A percentile compares a stretch with the other conserved stretches of the same genome.
Evolutionary conservation across 2,329 filamentous ascomycete genomes (phyloP).

Genomic region (Neoarthrinium moseri): DNA sequence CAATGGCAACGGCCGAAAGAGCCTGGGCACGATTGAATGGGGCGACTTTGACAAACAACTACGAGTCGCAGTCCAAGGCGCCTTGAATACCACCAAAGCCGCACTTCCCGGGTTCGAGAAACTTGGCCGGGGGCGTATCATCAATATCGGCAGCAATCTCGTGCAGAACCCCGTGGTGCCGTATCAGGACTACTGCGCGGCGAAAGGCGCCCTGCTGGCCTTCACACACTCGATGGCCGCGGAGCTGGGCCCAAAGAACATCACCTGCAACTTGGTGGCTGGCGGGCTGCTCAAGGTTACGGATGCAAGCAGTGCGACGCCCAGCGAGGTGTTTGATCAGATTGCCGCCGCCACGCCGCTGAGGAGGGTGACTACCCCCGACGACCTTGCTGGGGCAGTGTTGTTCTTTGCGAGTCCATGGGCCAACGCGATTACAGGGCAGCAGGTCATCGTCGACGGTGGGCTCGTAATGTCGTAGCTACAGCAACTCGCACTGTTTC

Average conservation of each 20-base stretch:
- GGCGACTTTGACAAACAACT: conserved; percentile 7
- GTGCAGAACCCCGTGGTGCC: conserved; percentile 11
- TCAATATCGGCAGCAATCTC: conserved; percentile 12
- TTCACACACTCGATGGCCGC: conserved; percentile 10
- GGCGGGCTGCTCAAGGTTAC: conserved; percentile 7
- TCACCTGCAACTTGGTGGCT: conserved; percentile 10
- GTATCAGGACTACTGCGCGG: conserved; percentile 11
- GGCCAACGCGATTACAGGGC: conserved; percentile 5
- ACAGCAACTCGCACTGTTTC: too few species aligned
- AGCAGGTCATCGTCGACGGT: conserved; percentile 9
- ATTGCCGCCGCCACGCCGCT: conserved; percentile 7
- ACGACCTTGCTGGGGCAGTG: conserved; percentile 7
- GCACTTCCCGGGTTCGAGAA: background rate
- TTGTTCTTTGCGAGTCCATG: conserved; percentile 12
- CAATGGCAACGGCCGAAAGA: conserved; percentile 8
- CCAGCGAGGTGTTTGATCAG: conserved; percentile 6
- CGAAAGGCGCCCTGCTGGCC: conserved; percentile 10
- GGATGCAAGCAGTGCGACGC: conserved; percentile 8
- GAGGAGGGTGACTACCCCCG: conserved; percentile 2
- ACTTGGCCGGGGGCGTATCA: conserved; percentile 4
- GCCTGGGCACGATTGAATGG: conserved; percentile 3
- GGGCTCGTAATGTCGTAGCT: conserved; percentile 8
- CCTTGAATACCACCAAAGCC: conserved; percentile 8
- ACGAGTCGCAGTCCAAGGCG: conserved; percentile 4
- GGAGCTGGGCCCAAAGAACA: conserved; percentile 1